Evolutionary conservation across 305 asterid species (phyloP), one percentile per base, ranked within the genome.

Genomic region (Fraxinus greggii): DNA sequence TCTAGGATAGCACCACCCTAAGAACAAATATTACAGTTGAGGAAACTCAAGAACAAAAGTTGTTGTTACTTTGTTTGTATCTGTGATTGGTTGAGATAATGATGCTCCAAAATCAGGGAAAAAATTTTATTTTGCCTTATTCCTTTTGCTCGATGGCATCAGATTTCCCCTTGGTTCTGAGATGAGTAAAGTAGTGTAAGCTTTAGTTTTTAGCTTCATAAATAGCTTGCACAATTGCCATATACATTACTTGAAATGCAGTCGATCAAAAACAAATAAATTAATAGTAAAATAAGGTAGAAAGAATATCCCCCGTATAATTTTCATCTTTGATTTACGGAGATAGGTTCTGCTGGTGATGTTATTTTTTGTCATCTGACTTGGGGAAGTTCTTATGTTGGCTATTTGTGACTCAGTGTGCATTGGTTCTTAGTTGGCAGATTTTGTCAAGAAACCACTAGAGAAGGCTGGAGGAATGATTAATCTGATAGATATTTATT

Each of bases 391-490:
- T 84, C 77, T 79, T 26, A 72, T 81, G 76, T 79, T 73, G 51
- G 82, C 61, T 78, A 15, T 26, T 38, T 79, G 79, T 83, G 48
- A 65, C 80, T 85, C 85, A 82, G 48, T 51, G 70, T 82, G 29
- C 85, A 63, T 76, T 80, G 76, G 79, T 83, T 81, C 83, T 87
- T 88, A 94, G 97, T 87, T 95, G 86, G 99, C 99, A 89, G 99
- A 95, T 90, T 95, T 93, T 84, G 93, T 92, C 80, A 93, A 87
- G 93, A 86, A 82, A 78, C 97, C 96, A 36, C 84, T 95, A 33
- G 97, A 95, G 86, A 93, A 95, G 87, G 95, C 97, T 84, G 98
- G 99, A 28, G 99, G 99, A 80, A 95, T 92, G 93, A 85, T 95
- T 80, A 94, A 94, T 84, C 89, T 95, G 78, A 95, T 94, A 32